phyloP scores from a whole-genome alignment of 495 filamentous ascomycete species.

The Xeromyces bisporus region DNA sequence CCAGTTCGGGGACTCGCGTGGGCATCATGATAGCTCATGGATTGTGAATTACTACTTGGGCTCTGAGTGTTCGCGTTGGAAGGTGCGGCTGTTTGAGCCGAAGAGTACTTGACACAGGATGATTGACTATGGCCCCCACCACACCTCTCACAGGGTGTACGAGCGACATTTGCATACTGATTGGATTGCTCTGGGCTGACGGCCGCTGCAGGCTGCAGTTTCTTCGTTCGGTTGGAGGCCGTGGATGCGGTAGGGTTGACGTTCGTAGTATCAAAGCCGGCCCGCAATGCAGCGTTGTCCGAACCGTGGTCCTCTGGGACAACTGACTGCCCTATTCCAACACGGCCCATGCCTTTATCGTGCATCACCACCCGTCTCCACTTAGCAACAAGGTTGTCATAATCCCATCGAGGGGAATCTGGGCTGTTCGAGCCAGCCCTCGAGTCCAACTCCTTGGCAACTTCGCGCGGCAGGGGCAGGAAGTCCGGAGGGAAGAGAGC shows the following conservation, averaged over 20 bases:
- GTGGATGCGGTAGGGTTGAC: background rate
- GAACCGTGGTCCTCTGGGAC: conserved; percentile 7
- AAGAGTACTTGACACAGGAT: too few species aligned
- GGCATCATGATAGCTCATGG: conserved; percentile 17
- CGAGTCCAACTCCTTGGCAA: conserved; percentile 24
- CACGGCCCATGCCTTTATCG: conserved; percentile 28
- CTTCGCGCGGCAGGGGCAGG: conserved; percentile 37
- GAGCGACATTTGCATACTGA: too few species aligned
- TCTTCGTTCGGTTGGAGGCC: conserved; percentile 7
- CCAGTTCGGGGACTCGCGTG: conserved; percentile 8
- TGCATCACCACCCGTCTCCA: conserved; percentile 40
- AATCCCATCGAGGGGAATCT: conserved; percentile 33
- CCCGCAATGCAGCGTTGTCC: background rate
- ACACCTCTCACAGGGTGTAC: too few species aligned
- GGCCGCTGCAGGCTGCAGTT: conserved; percentile 13
- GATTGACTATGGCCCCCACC: too few species aligned
- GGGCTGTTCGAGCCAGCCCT: conserved; percentile 21
- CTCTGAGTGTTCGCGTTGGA: background rate
- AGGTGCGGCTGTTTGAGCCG: background rate
- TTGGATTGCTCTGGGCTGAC: conserved; percentile 21
- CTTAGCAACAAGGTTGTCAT: conserved; percentile 37
- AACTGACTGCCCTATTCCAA: conserved; percentile 16
- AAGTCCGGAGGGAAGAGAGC: conserved; percentile 45
- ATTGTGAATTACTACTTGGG: conserved; percentile 19
- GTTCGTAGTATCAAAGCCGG: background rate